Evolutionary conservation across 148 eudicot genomes (phyloP).

Genomic region (Agrostemma githago): DNA sequence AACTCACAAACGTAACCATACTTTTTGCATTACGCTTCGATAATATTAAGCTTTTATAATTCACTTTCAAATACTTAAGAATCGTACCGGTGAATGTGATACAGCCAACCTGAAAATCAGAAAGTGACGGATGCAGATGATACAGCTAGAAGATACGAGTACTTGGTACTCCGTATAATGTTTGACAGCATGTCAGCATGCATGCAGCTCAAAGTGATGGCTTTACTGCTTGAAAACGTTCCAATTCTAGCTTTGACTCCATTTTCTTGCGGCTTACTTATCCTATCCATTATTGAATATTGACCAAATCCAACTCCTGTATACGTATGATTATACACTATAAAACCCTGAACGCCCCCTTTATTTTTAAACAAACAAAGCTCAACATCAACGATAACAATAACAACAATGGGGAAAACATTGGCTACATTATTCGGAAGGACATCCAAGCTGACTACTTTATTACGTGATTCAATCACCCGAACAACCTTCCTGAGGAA

Average conservation of each 20-base stretch:
- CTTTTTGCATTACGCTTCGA: no score
- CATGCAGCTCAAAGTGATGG: not conserved
- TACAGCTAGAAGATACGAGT: not conserved
- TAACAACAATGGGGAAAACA: constrained; percentile 23
- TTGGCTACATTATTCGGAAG: constrained; percentile 21
- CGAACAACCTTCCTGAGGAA: constrained; percentile 46
- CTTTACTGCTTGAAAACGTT: not conserved
- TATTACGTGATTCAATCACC: constrained; percentile 27
- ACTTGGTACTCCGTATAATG: not conserved
- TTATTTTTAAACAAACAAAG: not conserved
- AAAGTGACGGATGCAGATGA: not conserved
- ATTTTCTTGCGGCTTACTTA: not conserved
- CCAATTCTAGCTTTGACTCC: not conserved
- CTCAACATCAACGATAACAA: not conserved
- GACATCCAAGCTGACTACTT: constrained; percentile 17
- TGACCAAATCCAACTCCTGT: not conserved
- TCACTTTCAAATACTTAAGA: not conserved
- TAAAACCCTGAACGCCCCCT: not conserved
- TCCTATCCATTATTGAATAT: not conserved
- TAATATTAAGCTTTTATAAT: no score
- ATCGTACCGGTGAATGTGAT: not conserved
- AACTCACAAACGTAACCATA: no score
- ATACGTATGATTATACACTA: constrained; percentile 2
- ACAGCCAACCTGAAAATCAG: not conserved
- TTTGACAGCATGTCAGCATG: not conserved